Evolutionary conservation across 2,329 filamentous ascomycete species (phyloP).

Genomic region (Cladosporium sp.): DNA sequence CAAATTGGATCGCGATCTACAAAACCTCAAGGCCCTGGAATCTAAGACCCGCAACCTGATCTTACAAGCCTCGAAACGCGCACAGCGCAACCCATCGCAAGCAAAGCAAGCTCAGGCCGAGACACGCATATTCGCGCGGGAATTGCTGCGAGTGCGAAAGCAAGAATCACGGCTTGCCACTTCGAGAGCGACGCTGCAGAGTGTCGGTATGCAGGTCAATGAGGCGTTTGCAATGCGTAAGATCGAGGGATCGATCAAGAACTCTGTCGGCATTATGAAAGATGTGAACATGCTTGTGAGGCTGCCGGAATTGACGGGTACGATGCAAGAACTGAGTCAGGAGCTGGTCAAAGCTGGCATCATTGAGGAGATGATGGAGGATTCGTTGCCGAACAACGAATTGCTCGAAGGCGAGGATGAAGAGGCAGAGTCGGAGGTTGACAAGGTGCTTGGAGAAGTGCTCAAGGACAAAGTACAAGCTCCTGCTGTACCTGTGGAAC

Average conservation of each 20-base stretch:
- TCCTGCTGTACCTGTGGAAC: slow-evolving; percentile 53
- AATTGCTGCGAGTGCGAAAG: slow-evolving; percentile 78
- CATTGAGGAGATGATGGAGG: slow-evolving; percentile 95
- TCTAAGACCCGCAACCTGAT: slow-evolving; percentile 81
- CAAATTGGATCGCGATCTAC: slow-evolving; percentile 91
- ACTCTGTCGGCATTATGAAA: slow-evolving; percentile 90
- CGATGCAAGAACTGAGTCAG: slow-evolving; percentile 80
- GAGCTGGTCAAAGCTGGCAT: slow-evolving; percentile 94
- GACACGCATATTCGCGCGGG: slow-evolving; percentile 80
- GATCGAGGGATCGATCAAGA: slow-evolving; percentile 87
- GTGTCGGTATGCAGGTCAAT: slow-evolving; percentile 95
- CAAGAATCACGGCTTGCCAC: slow-evolving; percentile 72
- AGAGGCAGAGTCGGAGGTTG: slow-evolving; percentile 77
- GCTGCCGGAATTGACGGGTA: slow-evolving; percentile 79
- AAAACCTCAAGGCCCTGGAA: slow-evolving; percentile 72
- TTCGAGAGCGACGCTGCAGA: slow-evolving; percentile 84
- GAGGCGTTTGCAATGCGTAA: slow-evolving; percentile 93
- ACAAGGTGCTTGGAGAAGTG: slow-evolving; percentile 88
- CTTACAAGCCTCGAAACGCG: slow-evolving; percentile 74
- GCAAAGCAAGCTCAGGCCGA: slow-evolving; percentile 75
- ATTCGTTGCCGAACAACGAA: slow-evolving; percentile 72
- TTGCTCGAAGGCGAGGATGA: slow-evolving; percentile 67
- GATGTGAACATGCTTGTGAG: slow-evolving; percentile 84
- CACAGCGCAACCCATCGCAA: slow-evolving; percentile 73
- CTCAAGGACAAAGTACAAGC: slow-evolving; percentile 71